These are phyloP conservation scores for Hortiboletus campestris DNA, from an alignment of 768 basidiomycete genomes.

Conservation along the genomic window DNA sequence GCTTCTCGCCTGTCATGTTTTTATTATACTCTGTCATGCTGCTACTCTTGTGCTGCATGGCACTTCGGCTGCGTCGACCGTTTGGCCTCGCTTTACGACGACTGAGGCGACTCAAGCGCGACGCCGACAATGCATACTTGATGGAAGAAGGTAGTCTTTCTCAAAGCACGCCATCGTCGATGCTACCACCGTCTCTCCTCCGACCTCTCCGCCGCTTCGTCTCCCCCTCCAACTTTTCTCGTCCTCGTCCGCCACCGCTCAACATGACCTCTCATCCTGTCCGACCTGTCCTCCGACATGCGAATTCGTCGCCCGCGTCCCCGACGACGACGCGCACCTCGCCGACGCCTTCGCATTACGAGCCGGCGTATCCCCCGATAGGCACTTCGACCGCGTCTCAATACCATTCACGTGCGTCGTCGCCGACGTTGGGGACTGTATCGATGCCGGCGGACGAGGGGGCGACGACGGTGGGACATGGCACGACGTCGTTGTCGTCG, in stretches of 20 bases:
- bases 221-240: slow-evolving; percentile 18
- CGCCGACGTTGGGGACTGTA: slow-evolving; percentile 21
- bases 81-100: slow-evolving; percentile 44
- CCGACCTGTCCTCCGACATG: slow-evolving; percentile 20
- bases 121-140: slow-evolving; percentile 28
- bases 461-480: slow-evolving; percentile 26
- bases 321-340: slow-evolving; percentile 7
- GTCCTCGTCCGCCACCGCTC: slow-evolving; percentile 25
- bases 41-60: slow-evolving; percentile 41
- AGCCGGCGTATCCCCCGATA: slow-evolving; percentile 22
- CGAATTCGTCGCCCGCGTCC: slow-evolving; percentile 21
- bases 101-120: slow-evolving; percentile 44
- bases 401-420: slow-evolving; percentile 33
- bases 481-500: slow-evolving; percentile 42
- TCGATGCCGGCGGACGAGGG: slow-evolving; percentile 13
- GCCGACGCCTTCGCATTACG: slow-evolving; percentile 10
- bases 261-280: slow-evolving; percentile 1
- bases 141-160: slow-evolving; percentile 47
- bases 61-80: slow-evolving; percentile 58
- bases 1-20: slow-evolving; percentile 68
- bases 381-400: slow-evolving; percentile 35
- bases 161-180: slow-evolving; percentile 15
- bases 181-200: slow-evolving; percentile 24
- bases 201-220: slow-evolving; percentile 29
- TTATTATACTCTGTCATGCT: slow-evolving; percentile 52